These are phyloP conservation scores for Hypoxylon sp. DNA, from an alignment of 2,329 filamentous ascomycete genomes.

Conservation along the genomic window DNA sequence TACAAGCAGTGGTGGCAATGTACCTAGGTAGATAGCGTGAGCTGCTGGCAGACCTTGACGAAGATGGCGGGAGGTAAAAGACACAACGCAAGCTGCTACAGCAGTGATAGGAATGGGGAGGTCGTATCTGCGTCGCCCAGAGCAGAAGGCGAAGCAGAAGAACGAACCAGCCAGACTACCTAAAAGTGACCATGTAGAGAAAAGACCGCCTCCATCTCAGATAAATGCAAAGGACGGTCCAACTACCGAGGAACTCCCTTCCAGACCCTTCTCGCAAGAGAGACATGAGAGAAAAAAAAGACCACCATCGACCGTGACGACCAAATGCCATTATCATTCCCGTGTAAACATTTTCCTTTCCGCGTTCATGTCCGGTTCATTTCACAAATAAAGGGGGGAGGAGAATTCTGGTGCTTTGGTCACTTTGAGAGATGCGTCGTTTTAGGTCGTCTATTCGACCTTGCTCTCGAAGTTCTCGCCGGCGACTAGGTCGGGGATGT, in stretches of 20 bases:
- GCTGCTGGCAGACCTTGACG: constrained; percentile 31
- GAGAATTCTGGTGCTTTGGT: constrained; percentile 28
- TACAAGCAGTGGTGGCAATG: constrained; percentile 45
- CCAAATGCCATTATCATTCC: constrained; percentile 41
- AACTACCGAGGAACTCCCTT: constrained; percentile 42
- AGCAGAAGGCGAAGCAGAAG: constrained; percentile 2
- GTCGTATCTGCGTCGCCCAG: constrained; percentile 5
- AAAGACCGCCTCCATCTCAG: constrained; percentile 20
- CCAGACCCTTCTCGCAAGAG: constrained; percentile 33
- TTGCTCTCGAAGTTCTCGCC: constrained; percentile 99
- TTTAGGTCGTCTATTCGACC: constrained; percentile 78
- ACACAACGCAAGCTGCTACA: constrained; percentile 21
- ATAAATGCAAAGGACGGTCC: constrained; percentile 33
- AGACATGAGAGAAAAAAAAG: constrained; percentile 31
- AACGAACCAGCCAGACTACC: constrained; percentile 31
- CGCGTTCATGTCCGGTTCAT: constrained; percentile 35
- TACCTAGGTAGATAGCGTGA: constrained; percentile 27
- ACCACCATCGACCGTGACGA: constrained; percentile 38
- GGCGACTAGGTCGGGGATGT: constrained; percentile 96
- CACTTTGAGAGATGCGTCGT: constrained; percentile 31
- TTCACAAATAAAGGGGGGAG: constrained; percentile 20
- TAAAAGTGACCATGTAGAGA: constrained; percentile 29
- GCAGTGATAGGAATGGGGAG: constrained; percentile 13
- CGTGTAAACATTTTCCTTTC: constrained; percentile 21
- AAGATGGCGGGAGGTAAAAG: not conserved